These are phyloP conservation scores for Lablab purpureus DNA, from an alignment of 306 rosid genomes.

Conservation along the genomic window DNA sequence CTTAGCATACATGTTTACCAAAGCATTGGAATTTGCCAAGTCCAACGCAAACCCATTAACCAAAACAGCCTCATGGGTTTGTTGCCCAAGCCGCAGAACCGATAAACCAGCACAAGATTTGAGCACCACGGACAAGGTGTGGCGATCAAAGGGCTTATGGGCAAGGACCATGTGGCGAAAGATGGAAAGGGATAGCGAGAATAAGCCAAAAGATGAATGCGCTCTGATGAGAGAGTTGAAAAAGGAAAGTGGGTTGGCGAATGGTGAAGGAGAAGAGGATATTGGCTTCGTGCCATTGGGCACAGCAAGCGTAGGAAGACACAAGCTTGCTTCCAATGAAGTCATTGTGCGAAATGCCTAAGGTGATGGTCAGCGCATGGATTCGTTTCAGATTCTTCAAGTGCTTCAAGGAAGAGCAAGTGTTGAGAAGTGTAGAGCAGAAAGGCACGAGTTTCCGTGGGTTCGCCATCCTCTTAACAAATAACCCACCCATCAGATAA, in stretches of 20 bases:
- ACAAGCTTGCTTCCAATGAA: constrained; percentile 70
- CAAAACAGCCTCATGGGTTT: constrained; percentile 65
- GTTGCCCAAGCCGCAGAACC: constrained; percentile 57
- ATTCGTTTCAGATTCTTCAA: constrained; percentile 54
- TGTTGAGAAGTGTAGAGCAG: constrained; percentile 57
- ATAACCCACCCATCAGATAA: too few relatives aligned
- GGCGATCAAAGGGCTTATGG: constrained; percentile 54
- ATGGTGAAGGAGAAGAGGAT: constrained; percentile 63
- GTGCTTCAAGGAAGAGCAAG: constrained; percentile 53
- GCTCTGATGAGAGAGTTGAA: constrained; percentile 75
- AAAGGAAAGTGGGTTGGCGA: constrained; percentile 72
- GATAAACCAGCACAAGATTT: constrained; percentile 66
- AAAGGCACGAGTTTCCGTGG: constrained; percentile 44
- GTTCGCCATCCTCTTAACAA: constrained; percentile 29
- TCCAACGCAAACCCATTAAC: constrained; percentile 63
- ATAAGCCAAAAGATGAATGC: constrained; percentile 54
- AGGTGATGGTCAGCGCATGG: constrained; percentile 56
- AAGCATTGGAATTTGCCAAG: constrained; percentile 65
- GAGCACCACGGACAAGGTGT: constrained; percentile 64
- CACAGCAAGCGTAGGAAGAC: constrained; percentile 65
- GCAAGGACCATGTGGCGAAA: constrained; percentile 56
- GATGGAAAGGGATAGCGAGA: constrained; percentile 61
- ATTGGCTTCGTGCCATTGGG: constrained; percentile 59
- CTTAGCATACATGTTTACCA: constrained; percentile 63
- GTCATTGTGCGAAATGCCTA: constrained; percentile 55